Percentiles rank a stretch among this genome's conserved stretches.
phyloP scores from a whole-genome alignment of 169 alveolate genomes.

The Perkinsus marinus region DNA sequence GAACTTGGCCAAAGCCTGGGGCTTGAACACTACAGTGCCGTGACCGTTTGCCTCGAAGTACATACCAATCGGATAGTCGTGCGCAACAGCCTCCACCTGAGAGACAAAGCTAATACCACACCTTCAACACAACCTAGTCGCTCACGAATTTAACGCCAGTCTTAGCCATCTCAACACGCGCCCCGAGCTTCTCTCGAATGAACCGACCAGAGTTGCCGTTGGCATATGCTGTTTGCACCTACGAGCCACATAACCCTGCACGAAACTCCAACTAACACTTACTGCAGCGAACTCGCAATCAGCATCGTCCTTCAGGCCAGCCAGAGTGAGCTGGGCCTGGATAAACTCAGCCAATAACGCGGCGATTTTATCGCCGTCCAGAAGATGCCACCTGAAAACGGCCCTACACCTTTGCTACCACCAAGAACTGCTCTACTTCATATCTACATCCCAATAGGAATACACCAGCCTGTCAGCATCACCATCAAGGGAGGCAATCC shows the following conservation, averaged over 20 bases:
- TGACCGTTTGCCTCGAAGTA: constrained; percentile 82
- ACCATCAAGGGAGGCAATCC: constrained; percentile 51
- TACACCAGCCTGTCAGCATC: constrained; percentile 75
- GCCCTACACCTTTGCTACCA: neutral
- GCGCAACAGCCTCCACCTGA: constrained; percentile 38
- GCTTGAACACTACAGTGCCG: constrained; percentile 60
- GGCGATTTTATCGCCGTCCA: constrained; percentile 56
- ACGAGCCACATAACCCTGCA: constrained; percentile 33
- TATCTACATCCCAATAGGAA: constrained; percentile 28
- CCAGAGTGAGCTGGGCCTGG: neutral
- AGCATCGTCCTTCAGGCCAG: neutral
- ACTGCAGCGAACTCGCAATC: neutral
- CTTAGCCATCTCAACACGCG: neutral
- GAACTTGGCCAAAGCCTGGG: constrained; percentile 20
- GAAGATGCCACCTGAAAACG: constrained; percentile 5
- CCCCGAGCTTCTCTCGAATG: constrained; percentile 11
- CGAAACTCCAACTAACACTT: neutral
- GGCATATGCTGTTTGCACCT: constrained; percentile 75
- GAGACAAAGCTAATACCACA: neutral
- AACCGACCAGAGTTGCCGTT: constrained; percentile 53
- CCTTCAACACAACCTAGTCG: neutral
- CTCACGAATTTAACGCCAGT: constrained; percentile 7
- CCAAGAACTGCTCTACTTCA: neutral
- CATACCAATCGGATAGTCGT: constrained; percentile 58
- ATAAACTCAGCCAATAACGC: constrained; percentile 31